Base-by-base conservation (phyloP, 768 basidiomycete genomes). In the Pholiota conissans region DNA sequence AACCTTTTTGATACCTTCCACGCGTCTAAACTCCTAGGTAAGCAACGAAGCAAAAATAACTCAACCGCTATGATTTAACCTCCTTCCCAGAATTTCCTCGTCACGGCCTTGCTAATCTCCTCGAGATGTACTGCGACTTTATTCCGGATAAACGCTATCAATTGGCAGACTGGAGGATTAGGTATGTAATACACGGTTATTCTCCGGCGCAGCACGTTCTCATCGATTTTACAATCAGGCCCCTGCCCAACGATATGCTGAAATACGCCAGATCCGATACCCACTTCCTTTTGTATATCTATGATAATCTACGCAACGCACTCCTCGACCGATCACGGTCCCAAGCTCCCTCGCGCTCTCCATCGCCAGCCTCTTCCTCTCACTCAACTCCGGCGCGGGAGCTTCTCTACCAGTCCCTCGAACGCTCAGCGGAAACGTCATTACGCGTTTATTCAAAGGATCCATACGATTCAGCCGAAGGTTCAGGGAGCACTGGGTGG, bases 1-100 rank as follows among this genome's bases (percentile, higher is more conserved):
- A 92, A 93, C 56, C 73, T 98, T n/a, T 98, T 99, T 69, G 96
- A 99, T 68, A 98, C 97, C 0, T 98, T 85, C 70, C 94, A 98
- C 63, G 96, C 95, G 1, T 94, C 95, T 0, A 91, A 90, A 66
- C 74, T 91, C 1, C 77, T 98, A 49, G 87, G 91, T 91, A 66
- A 26, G 51, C 59, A 28, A 35, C 40, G 27, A 10, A 14, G 18
- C 10, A 47, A 37, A 39, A 0, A 32, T 47, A 6, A 47, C 11
- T 20, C 9, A 28, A 18, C 2, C 24, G 9, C 2, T 7, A 45
- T 26, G 24, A 51, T 16, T 10, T 59, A n/a, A 56, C 27, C 20
- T 35, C 42, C 34, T 45, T 58, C 22, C 5, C 57, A 92, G 95
- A 90, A 11, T 90, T 93, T 64, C 88, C 90, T 0, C 82, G 87